Evolutionary conservation across 2,329 filamentous ascomycete genomes (phyloP), one percentile per base, ranked within the genome.

Genomic region (Pseudocercospora crystallina): DNA sequence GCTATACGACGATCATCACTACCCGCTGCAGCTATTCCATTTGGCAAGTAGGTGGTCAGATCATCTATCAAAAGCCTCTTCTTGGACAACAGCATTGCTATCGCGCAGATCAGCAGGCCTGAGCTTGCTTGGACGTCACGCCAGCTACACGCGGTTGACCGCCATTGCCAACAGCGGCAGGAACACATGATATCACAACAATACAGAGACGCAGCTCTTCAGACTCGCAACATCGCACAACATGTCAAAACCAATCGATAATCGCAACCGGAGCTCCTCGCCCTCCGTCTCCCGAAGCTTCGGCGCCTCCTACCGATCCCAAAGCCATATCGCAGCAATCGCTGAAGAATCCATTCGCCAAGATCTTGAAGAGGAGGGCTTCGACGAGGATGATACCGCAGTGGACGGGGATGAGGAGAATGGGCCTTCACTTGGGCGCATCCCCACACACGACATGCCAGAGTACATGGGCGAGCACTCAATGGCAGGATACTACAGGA

Each of bases 401-500:
- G 41, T 31, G 8, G 49, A 59, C 14, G 51, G 50, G n/a, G 41
- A 49, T 14, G 36, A 51, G 13, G 55, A 46, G 7, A 46, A 58
- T 9, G 42, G 47, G 7, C 38, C 41, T 30, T 15, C 44, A 3
- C 47, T 59, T n/a, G 51, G 52, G 13, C 51, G 56, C 11, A 55
- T 53, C 7, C 42, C 54, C 33, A 58, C 58, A 9, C 45, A 49
- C 1, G 50, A 59, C 17, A 39, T 44, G 15, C 45, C 50, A 8
- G 13, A 36, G 29, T 40, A 13, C 20, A 45, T 61, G 49, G 53
- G 52, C 33, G 48, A 61, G 34, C 71, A 74, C 53, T 80, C 81
- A 12, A 77, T 86, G 72, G 76, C 78, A 13, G 79, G 80, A 32
- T 81, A 81, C 30, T 96, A 94, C 72, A 83, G 87, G 48, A 81